These are phyloP conservation scores for Gynochthodes officinalis DNA, from an alignment of 257 asterid genomes.

Conservation along the genomic window DNA sequence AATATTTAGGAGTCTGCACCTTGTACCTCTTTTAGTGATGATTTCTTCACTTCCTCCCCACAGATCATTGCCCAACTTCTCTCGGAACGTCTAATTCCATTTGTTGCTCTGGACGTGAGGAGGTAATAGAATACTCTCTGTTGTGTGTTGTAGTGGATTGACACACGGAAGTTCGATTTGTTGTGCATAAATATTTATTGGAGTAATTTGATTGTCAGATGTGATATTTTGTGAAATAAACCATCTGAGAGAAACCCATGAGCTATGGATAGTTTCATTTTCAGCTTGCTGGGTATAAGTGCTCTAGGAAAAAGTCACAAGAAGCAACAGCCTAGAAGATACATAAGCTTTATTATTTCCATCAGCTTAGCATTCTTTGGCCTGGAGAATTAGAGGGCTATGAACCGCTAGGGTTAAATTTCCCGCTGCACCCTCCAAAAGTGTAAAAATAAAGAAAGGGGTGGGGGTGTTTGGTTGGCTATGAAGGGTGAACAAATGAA, in stretches of 20 bases:
- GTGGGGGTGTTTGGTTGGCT: no score
- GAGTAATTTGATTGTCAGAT: background rate
- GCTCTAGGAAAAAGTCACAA: background rate
- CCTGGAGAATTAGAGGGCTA: background rate
- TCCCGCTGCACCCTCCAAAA: background rate
- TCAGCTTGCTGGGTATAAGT: background rate
- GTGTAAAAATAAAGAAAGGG: background rate
- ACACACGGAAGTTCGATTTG: background rate
- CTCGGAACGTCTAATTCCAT: slow-evolving; percentile 95
- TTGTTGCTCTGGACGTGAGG: slow-evolving; percentile 99
- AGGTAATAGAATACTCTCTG: slow-evolving; percentile 45
- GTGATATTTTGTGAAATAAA: background rate
- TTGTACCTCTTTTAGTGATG: slow-evolving; percentile 11
- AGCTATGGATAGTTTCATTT: background rate
- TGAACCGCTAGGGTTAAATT: background rate
- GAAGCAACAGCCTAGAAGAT: background rate
- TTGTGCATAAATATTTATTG: background rate
- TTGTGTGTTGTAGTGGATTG: background rate
- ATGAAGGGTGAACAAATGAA: background rate
- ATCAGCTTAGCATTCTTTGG: background rate
- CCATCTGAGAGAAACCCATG: background rate
- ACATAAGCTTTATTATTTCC: background rate
- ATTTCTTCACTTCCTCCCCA: slow-evolving; percentile 19
- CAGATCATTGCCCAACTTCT: slow-evolving; percentile 99
- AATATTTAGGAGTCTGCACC: background rate